Evolutionary conservation across 306 rosid species (phyloP), one percentile per base, ranked within the genome.

Genomic region (Gleditsia sinensis): DNA sequence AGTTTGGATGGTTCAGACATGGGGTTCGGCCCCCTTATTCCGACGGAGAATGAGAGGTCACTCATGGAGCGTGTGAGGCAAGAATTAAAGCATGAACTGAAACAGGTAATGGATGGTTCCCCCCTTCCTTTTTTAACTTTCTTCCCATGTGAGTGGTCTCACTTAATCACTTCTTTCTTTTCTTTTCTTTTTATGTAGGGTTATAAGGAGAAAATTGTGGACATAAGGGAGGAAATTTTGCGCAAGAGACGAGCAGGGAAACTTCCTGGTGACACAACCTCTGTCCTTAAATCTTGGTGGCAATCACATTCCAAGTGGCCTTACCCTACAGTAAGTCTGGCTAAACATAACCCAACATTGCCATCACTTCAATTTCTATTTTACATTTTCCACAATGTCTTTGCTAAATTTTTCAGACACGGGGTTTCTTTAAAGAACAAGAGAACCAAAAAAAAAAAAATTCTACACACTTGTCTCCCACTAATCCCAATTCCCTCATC

Each of bases 181-280:
- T n/a, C 14, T 55, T 74, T 46, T 32, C 24, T 11, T 39, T 76
- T 28, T 25, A 9, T 55, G 27, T 73, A 91, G 99, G 96, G 96
- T 66, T 94, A 94, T 81, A 94, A 94, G 84, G 97, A 90, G 84
- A 94, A 88, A 85, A 94, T 94, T 74, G 98, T 94, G 51, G 99
- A 92, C 82, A 92, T 94, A 58, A 82, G 99, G 77, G 99, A 94
- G 85, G 99, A 94, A 71, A 94, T 94, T 76, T 74, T 94, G 81
- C 89, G 99, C 68, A 94, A 94, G 92, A 94, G 99, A 78, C 88
- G 99, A 83, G 99, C 99, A 1, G 99, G 99, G 76, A 94, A 94
- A 73, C 99, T 92, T 86, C 99, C 99, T 5, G 96, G 99, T 16
- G 97, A 94, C 85, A 94, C 99, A 0, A 94, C 99, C 75, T 94